A percentile compares a stretch with the other conserved stretches of the same genome.
Conservation (phyloP, 2,329 filamentous ascomycete species). For the Verticillium dahliae region DNA sequence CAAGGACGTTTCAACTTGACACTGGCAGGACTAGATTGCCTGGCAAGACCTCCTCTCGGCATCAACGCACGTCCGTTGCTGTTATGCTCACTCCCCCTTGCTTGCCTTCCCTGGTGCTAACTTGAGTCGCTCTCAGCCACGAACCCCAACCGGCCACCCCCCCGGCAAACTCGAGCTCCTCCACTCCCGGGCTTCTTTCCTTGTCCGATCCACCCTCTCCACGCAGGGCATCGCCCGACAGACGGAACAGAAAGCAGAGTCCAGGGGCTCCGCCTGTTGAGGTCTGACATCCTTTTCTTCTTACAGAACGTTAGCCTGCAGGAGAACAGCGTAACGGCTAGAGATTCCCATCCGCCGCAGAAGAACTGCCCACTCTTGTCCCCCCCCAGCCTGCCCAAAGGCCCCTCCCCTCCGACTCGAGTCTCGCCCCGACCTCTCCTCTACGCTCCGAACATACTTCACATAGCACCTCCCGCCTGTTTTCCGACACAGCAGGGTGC, state of each 20-base stretch:
- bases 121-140: not conserved
- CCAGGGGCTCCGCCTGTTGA: not conserved
- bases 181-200: not conserved
- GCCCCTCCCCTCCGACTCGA: not conserved
- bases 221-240: not conserved
- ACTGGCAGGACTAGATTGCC: not conserved
- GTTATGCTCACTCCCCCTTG: not conserved
- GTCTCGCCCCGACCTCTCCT: not conserved
- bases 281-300: not conserved
- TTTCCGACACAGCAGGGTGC: not conserved
- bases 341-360: not conserved
- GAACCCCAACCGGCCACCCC: not conserved
- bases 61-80: not conserved
- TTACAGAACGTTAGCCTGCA: not conserved
- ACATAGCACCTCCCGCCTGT: not conserved
- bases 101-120: not conserved
- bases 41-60: not conserved
- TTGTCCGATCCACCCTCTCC: not conserved
- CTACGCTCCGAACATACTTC: not conserved
- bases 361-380: not conserved
- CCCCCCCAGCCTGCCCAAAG: not conserved
- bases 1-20: not conserved
- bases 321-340: not conserved
- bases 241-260: not conserved
- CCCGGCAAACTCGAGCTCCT: not conserved